Base-by-base conservation (phyloP, 371 early-diverging fungal genomes). In the Ecytonucleospora hepatopenaei region DNA sequence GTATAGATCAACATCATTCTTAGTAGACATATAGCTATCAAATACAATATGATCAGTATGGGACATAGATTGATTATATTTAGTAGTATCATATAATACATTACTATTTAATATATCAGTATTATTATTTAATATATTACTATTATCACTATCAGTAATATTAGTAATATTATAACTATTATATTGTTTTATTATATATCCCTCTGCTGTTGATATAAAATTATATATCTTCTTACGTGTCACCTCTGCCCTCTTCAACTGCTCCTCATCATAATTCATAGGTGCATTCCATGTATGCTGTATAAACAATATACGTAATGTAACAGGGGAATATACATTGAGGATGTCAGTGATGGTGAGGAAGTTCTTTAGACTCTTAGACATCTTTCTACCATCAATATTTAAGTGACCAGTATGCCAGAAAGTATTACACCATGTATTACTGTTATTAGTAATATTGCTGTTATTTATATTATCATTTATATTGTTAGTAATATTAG, bases 331-430 rank as follows among this genome's bases (percentile, higher is more conserved):
- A 76, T 87, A 85, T 62, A 83, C 85, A 62, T 86, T 80, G 51
- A 97, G 82, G 19, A 91, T 89, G 75, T 94, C 89, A 79, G 85
- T 82, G 56, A 97, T 90, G 0, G 91, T 87, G 63, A 91, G 87
- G 79, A 96, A 98, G 83, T 98, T 98, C 83, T 98, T 98, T 40
- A 98, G 81, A 69, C 88, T 88, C 83, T 98, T 98, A 71, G 89
- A 89, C 99, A 98, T 98, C 83, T 98, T 98, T 72, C 86, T 85
- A 21, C 95, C 95, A 71, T 94, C 90, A 54, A 95, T 89, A 75
- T 95, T 91, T 71, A 96, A 83, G 81, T 97, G 99, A 30, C 99
- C 99, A 49, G 90, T 85, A 80, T 98, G 99, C 67, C 93, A 75
- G 78, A 96, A 98, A 84, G 94, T 95, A 77, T 94, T 73, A 92